Evolutionary conservation across 768 basidiomycete genomes (phyloP).

Genomic region (Lentinula sp.): DNA sequence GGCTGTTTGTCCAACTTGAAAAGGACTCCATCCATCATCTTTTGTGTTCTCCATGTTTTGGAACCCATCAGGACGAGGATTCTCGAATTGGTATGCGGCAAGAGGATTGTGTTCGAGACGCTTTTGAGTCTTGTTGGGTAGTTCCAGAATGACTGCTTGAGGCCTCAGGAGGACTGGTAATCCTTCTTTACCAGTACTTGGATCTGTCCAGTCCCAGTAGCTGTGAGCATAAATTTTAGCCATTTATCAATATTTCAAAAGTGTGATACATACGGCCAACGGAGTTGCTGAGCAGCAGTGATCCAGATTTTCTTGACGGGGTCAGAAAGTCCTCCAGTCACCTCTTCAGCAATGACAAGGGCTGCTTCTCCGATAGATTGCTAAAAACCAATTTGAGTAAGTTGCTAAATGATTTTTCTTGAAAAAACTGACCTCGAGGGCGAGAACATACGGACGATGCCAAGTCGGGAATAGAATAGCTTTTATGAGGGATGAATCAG

Average conservation of each 20-base stretch:
- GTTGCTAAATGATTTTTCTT: no score
- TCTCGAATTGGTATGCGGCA: not conserved
- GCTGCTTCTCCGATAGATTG: not conserved
- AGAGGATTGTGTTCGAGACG: not conserved
- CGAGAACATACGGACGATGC: not conserved
- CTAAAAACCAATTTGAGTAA: no score
- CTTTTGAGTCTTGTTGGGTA: not conserved
- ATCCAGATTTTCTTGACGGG: not conserved
- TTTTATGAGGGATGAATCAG: not conserved
- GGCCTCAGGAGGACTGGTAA: not conserved
- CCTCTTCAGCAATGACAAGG: not conserved
- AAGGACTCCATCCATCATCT: not conserved
- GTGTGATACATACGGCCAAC: not conserved
- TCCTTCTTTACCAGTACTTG: not conserved
- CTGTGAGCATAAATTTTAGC: no score
- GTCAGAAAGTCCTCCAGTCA: not conserved
- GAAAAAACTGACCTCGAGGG: not conserved
- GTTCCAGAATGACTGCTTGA: not conserved
- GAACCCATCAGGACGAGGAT: not conserved
- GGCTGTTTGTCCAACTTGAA: not conserved
- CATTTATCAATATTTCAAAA: no score
- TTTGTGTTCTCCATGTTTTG: not conserved
- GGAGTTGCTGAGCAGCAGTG: not conserved
- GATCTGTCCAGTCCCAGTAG: not conserved
- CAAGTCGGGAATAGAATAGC: not conserved